Conservation (phyloP, 2,329 filamentous ascomycete genomes). For the Microsporum canis region DNA sequence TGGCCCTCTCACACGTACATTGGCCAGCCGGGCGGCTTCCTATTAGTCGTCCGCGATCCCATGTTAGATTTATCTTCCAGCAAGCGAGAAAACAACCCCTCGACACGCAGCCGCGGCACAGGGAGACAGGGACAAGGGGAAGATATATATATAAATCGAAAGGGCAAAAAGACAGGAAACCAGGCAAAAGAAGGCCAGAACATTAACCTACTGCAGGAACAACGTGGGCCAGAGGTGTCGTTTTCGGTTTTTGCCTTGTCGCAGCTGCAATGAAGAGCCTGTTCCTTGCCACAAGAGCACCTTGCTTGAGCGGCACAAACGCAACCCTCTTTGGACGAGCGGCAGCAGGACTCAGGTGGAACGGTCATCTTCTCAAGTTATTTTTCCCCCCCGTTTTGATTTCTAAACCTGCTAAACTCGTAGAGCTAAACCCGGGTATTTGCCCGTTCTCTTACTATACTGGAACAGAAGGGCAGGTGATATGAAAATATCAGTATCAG, state of each 20-base stretch:
- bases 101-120: background rate
- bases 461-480: background rate
- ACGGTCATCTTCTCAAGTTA: slow-evolving; percentile 31
- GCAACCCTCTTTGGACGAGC: slow-evolving; percentile 44
- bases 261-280: slow-evolving; percentile 78
- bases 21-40: slow-evolving; percentile 62
- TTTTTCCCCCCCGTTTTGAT: background rate
- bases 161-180: background rate
- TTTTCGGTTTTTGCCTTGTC: slow-evolving; percentile 68
- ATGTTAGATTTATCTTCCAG: slow-evolving; percentile 3
- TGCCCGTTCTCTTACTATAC: background rate
- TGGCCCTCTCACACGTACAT: slow-evolving; percentile 68
- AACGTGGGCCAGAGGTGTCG: slow-evolving; percentile 57
- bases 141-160: background rate
- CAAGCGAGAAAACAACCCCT: slow-evolving; percentile 1
- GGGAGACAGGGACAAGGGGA: background rate
- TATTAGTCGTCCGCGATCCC: slow-evolving; percentile 18
- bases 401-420: background rate
- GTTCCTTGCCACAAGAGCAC: slow-evolving; percentile 84
- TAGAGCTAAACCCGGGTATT: background rate
- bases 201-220: slow-evolving; percentile 58
- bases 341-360: slow-evolving; percentile 47
- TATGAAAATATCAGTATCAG: background rate
- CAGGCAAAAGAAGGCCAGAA: background rate
- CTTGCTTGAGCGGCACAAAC: slow-evolving; percentile 48